A percentile compares a stretch with the other conserved stretches of the same genome.
These are phyloP conservation scores for Coniochaeta ligniaria DNA, from an alignment of 2,329 filamentous ascomycete species.

Conservation along the genomic window DNA sequence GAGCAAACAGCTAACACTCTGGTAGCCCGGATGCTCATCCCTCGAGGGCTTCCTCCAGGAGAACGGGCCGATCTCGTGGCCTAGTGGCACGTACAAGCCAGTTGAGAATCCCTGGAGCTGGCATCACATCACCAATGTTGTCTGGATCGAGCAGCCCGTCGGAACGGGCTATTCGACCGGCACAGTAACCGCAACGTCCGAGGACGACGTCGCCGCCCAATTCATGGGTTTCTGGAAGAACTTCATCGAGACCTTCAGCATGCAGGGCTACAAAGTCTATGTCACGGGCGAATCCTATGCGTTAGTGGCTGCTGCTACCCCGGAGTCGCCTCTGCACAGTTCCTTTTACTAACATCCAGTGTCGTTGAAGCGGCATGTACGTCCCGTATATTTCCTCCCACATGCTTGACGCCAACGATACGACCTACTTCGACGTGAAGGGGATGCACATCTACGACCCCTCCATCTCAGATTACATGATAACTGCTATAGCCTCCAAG, in stretches of 20 bases:
- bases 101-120: constrained; percentile 60
- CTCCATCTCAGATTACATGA: constrained; percentile 37
- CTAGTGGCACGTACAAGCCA: constrained; percentile 57
- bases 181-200: constrained; percentile 53
- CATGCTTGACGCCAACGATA: constrained; percentile 60
- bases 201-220: constrained; percentile 57
- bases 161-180: constrained; percentile 62
- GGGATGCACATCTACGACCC: constrained; percentile 63
- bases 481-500: constrained; percentile 38
- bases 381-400: constrained; percentile 63
- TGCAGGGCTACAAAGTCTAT: constrained; percentile 59
- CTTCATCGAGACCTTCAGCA: constrained; percentile 59
- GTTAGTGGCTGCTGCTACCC: neutral
- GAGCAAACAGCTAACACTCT: neutral
- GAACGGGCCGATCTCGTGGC: constrained; percentile 65
- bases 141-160: constrained; percentile 63
- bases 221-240: constrained; percentile 72
- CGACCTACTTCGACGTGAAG: constrained; percentile 55
- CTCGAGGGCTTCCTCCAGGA: constrained; percentile 64
- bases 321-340: neutral
- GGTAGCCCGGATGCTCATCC: constrained; percentile 44
- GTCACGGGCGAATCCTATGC: constrained; percentile 64
- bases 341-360: neutral
- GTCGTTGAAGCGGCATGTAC: constrained; percentile 37
- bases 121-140: constrained; percentile 65